Evolutionary conservation across 257 asterid genomes (phyloP).

Genomic region (Primulina eburnea): DNA sequence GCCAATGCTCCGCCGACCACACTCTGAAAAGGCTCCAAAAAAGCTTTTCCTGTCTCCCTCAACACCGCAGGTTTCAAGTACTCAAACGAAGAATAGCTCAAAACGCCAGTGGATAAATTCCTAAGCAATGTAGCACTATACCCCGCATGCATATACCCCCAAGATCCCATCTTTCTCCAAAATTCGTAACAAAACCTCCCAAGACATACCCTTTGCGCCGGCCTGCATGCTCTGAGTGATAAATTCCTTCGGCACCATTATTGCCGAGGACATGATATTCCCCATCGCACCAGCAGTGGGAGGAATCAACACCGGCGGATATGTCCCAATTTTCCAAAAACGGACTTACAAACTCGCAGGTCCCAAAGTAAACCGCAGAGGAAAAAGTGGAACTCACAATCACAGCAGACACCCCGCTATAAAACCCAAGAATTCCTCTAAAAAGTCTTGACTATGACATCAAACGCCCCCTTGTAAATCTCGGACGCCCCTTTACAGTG

Average conservation of each 20-base stretch:
- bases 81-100: constrained; percentile 93
- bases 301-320: constrained; percentile 75
- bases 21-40: constrained; percentile 84
- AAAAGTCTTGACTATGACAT: constrained; percentile 79
- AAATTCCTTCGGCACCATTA: constrained; percentile 94
- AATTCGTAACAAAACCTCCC: constrained; percentile 79
- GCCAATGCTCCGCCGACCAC: constrained; percentile 94
- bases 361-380: constrained; percentile 95
- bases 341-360: constrained; percentile 90
- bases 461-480: constrained; percentile 72
- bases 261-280: constrained; percentile 83
- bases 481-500: constrained; percentile 96
- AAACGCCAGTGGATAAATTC: constrained; percentile 91
- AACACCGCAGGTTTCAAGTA: constrained; percentile 83
- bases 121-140: constrained; percentile 90
- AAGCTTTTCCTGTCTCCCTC: constrained; percentile 39
- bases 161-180: constrained; percentile 83
- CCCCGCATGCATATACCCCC: constrained; percentile 92
- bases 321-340: constrained; percentile 50
- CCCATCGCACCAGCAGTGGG: constrained; percentile 99
- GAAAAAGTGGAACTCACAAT: constrained; percentile 92
- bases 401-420: too few species aligned
- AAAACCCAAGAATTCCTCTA: too few species aligned
- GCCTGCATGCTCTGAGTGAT: constrained; percentile 97
- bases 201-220: constrained; percentile 90